Base-by-base conservation (phyloP, 2,329 filamentous ascomycete species). In the Dryadomyces sulphureus region DNA sequence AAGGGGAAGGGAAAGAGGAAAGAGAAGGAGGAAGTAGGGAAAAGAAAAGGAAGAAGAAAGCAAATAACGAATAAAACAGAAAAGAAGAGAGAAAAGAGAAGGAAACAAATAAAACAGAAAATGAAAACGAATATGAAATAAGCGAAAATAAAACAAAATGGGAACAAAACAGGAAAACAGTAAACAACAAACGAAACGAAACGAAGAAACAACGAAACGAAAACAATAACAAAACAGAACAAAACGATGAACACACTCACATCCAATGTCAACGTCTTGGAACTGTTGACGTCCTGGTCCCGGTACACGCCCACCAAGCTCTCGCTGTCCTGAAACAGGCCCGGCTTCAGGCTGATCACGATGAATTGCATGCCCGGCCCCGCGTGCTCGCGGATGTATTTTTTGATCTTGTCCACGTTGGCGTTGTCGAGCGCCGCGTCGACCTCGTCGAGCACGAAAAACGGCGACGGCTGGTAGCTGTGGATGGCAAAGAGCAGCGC, bases 351-450 rank as follows among this genome's bases (percentile, higher is more conserved):
- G 66, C 81, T 88, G 62, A 98, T 98, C 54, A 98, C 92, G 50
- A 98, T 93, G 56, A 98, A 98, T 62, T 98, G 92, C 88, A 96
- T 96, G 14, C 93, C 93, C 1, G 92, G 92, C 0, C 87, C 86
- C 1, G 89, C 85, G 63, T 98, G 89, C 58, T 94, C 87, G 34
- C 83, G 78, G 51, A 98, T 94, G 59, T 98, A 98, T 62, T 92
- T 92, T 53, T 90, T 92, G 63, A 98, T 89, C 60, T 93, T 88
- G 55, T 87, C 82, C 7, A 96, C 92, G 56, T 98, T 98, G 50
- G 90, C 88, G 58, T 95, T 94, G 61, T 98, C 92, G n/a, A 98
- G 75, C 36, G 92, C 93, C 9, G 92, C 93, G 60, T 98, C 92
- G 14, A 98, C 90, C 65, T 98, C 92, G 60, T 98, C 92, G 7